Conservation (phyloP, 345 rosid species). For the Corchorus olitorius region DNA sequence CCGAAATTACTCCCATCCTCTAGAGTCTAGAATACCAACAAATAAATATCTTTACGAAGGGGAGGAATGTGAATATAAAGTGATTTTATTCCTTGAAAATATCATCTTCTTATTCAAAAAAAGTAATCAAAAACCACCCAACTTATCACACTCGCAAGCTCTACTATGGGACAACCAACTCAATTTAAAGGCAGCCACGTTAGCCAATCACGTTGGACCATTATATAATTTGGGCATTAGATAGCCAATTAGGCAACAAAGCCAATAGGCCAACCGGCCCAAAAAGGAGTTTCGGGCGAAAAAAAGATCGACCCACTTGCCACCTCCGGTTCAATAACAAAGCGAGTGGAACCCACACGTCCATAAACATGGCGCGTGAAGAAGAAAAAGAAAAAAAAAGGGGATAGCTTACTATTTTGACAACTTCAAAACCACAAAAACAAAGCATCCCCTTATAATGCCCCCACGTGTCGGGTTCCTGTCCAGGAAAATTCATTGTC, state of each 20-base stretch:
- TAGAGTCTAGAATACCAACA: too few species aligned
- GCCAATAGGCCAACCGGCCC: too few species aligned
- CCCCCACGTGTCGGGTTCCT: conserved; percentile 13
- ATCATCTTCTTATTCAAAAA: not conserved
- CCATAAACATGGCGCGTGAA: not conserved
- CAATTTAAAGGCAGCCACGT: not conserved
- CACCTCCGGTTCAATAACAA: not conserved
- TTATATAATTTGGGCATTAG: too few species aligned
- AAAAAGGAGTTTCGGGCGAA: too few species aligned
- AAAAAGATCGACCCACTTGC: not conserved
- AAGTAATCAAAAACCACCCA: not conserved
- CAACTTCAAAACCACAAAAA: conserved; percentile 7
- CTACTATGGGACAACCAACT: not conserved
- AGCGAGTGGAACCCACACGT: not conserved
- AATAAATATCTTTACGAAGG: too few species aligned
- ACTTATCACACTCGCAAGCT: not conserved
- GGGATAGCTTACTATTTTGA: not conserved
- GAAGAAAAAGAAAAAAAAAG: not conserved
- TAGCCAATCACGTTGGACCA: not conserved
- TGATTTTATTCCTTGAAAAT: not conserved
- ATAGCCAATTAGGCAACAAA: too few species aligned
- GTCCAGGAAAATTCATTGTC: not conserved
- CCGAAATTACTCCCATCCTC: too few species aligned
- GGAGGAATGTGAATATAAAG: not conserved
- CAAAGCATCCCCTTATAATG: not conserved